phyloP scores from a whole-genome alignment of 805 yeast genomes.

The Isabelozyma gotoi region DNA sequence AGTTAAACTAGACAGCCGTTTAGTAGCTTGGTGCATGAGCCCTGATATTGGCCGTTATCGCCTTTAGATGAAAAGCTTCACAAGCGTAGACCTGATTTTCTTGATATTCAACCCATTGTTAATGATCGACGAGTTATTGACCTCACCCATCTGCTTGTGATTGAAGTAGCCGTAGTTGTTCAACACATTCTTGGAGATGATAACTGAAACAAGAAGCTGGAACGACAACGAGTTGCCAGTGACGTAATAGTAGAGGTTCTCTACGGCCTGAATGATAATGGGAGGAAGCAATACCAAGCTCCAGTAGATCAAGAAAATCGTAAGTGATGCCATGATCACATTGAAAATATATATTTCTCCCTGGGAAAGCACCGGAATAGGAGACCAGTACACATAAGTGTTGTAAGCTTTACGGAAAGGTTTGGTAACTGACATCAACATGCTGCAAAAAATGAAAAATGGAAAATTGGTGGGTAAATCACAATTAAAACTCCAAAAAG shows the following conservation, averaged over 20 bases:
- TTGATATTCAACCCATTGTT: not conserved
- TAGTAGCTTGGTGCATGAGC: too few relatives aligned
- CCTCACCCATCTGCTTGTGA: not conserved
- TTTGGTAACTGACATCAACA: not conserved
- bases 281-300: constrained; percentile 10
- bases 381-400: constrained; percentile 23
- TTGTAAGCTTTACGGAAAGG: constrained; percentile 11
- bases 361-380: constrained; percentile 26
- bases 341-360: constrained; percentile 22
- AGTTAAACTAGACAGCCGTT: too few relatives aligned
- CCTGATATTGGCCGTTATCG: too few relatives aligned
- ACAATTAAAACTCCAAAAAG: not conserved
- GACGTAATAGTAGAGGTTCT: constrained; percentile 14
- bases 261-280: constrained; percentile 6
- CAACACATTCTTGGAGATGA: constrained; percentile 1
- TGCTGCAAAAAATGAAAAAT: not conserved
- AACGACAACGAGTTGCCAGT: constrained; percentile 15
- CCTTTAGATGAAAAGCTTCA: not conserved
- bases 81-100: not conserved
- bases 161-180: not conserved
- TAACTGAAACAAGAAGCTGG: constrained; percentile 3
- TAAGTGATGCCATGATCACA: constrained; percentile 9
- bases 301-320: constrained; percentile 15
- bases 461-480: too few relatives aligned
- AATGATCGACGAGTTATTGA: not conserved